These are phyloP conservation scores for Trichoderma harzianum DNA, from an alignment of 2,329 filamentous ascomycete species.

Conservation along the genomic window DNA sequence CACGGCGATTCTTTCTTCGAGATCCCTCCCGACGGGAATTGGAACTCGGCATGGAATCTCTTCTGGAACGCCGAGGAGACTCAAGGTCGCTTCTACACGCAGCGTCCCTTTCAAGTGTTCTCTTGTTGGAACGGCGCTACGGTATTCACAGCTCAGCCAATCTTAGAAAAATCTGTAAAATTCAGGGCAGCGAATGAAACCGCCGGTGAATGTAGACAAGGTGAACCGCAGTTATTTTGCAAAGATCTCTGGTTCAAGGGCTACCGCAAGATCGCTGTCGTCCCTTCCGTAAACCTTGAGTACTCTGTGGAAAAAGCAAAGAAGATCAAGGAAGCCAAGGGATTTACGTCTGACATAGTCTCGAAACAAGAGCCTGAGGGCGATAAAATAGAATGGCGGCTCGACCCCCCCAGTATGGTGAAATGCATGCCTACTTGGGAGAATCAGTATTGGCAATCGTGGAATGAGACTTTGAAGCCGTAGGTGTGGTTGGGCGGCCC, in stretches of 20 bases:
- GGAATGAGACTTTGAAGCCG: slow-evolving; percentile 23
- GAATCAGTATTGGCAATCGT: slow-evolving; percentile 42
- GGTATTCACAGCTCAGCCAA: slow-evolving; percentile 45
- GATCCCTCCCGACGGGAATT: slow-evolving; percentile 47
- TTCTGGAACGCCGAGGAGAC: slow-evolving; percentile 49
- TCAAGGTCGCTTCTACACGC: slow-evolving; percentile 30
- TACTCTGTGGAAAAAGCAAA: slow-evolving; percentile 46
- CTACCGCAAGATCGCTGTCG: slow-evolving; percentile 50
- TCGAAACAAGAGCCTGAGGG: slow-evolving; percentile 26
- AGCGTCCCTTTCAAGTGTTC: slow-evolving; percentile 55
- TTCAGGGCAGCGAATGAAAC: slow-evolving; percentile 33
- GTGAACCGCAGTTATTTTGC: slow-evolving; percentile 54
- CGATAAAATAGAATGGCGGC: slow-evolving; percentile 40
- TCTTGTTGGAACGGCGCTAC: slow-evolving; percentile 59
- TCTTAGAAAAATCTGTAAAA: slow-evolving; percentile 39
- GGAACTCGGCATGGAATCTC: slow-evolving; percentile 47
- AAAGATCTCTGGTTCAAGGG: slow-evolving; percentile 54
- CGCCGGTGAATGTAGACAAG: slow-evolving; percentile 47
- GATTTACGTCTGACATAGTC: slow-evolving; percentile 41
- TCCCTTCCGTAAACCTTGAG: slow-evolving; percentile 53
- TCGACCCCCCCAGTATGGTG: slow-evolving; percentile 42
- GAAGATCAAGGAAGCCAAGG: slow-evolving; percentile 47
- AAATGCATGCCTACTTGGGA: slow-evolving; percentile 45
- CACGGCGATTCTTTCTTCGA: slow-evolving; percentile 54
- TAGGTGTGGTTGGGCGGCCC: not conserved